phyloP scores from a whole-genome alignment of 2,329 filamentous ascomycete species.

The Paraphoma chrysanthemicola region DNA sequence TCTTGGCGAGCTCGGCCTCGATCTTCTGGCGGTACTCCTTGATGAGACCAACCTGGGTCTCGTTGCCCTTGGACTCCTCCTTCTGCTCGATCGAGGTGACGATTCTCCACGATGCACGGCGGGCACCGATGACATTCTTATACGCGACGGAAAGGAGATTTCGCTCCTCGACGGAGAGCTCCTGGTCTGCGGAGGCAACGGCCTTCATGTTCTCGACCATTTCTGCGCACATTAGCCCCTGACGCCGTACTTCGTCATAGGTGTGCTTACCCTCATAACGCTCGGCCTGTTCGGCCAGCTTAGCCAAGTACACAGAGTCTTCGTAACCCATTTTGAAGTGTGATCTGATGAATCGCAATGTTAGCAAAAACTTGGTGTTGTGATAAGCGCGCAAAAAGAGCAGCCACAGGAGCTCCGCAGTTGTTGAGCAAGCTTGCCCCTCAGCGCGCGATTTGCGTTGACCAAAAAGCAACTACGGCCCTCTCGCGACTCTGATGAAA shows the following conservation, averaged over 20 bases:
- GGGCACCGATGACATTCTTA: constrained; percentile 98
- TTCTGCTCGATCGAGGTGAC: constrained; percentile 99
- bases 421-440: constrained; percentile 20
- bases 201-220: constrained; percentile 99
- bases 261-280: constrained; percentile 86
- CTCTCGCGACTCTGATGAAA: too few species aligned
- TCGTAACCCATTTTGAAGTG: constrained; percentile 90
- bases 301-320: constrained; percentile 99
- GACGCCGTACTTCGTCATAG: constrained; percentile 2
- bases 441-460: constrained; percentile 24
- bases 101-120: constrained; percentile 97
- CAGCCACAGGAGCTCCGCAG: constrained; percentile 15
- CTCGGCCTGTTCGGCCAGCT: constrained; percentile 99
- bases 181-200: constrained; percentile 80
- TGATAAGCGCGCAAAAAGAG: constrained; percentile 18
- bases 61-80: constrained; percentile 99
- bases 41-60: constrained; percentile 86
- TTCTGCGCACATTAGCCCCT: constrained; percentile 64
- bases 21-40: constrained; percentile 99
- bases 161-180: constrained; percentile 84
- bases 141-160: constrained; percentile 97
- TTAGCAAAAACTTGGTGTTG: constrained; percentile 30
- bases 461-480: neutral
- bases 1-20: constrained; percentile 93
- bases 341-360: constrained; percentile 27